These are phyloP conservation scores for Tetradesmus lagerheimii DNA, from an alignment of 139 green algal genomes.

Conservation along the genomic window DNA sequence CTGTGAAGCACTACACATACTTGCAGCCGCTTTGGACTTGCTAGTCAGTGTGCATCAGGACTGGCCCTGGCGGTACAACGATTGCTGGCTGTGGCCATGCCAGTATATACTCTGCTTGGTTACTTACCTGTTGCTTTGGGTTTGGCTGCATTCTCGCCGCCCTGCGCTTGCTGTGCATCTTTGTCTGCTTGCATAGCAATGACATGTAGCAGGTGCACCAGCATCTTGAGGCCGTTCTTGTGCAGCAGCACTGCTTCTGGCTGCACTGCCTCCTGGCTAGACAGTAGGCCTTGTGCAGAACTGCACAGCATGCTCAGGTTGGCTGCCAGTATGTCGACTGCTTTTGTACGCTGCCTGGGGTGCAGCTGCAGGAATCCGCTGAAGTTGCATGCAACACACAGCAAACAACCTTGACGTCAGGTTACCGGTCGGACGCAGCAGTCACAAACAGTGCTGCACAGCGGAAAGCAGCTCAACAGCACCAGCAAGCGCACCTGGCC, in stretches of 20 bases:
- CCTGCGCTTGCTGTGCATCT: not conserved
- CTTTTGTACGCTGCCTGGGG: not conserved
- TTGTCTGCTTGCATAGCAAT: constrained; percentile 33
- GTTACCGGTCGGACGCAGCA: not conserved
- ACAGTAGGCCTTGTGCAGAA: constrained; percentile 25
- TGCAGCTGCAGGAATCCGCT: constrained; percentile 9
- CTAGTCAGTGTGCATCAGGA: not conserved
- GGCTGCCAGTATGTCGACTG: constrained; percentile 26
- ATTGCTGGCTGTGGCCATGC: not conserved
- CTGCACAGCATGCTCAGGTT: constrained; percentile 16
- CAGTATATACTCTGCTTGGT: not conserved
- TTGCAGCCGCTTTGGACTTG: too few species aligned
- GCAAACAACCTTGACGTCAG: not conserved
- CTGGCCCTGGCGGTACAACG: not conserved
- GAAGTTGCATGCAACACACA: not conserved
- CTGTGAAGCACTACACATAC: not conserved
- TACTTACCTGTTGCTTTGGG: constrained; percentile 7
- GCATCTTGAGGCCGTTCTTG: constrained; percentile 34
- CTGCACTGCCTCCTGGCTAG: not conserved
- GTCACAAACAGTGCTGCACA: not conserved
- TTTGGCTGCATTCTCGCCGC: constrained; percentile 11
- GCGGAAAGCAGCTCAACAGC: not conserved
- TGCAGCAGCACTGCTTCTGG: constrained; percentile 4
- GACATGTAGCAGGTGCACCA: constrained; percentile 37
- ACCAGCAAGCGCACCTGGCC: constrained; percentile 7